A percentile compares a stretch with the other conserved stretches of the same genome.
phyloP scores from a whole-genome alignment of 2,329 filamentous ascomycete species.

The Falciphora oryzae region DNA sequence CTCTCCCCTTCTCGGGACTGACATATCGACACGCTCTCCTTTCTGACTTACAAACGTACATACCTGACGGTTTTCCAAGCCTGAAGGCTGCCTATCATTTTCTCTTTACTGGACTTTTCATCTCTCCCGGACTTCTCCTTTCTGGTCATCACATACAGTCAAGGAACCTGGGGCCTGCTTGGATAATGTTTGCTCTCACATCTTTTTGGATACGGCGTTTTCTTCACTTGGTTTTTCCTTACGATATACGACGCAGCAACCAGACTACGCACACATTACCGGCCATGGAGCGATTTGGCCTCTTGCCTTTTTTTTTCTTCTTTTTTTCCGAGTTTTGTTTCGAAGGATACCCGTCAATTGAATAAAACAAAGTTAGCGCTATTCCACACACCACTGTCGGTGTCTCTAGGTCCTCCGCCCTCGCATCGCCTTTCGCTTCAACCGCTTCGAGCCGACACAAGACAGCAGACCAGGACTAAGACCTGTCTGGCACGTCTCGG shows the following conservation, averaged over 20 bases:
- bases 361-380: conserved; percentile 1
- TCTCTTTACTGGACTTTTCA: neutral
- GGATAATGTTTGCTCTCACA: neutral
- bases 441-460: too few species aligned
- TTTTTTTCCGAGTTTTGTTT: neutral
- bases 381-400: too few species aligned
- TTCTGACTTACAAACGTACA: neutral
- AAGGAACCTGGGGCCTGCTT: neutral
- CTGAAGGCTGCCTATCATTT: neutral
- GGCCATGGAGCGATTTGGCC: neutral
- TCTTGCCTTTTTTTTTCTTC: neutral
- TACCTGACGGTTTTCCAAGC: too few species aligned
- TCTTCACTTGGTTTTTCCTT: neutral
- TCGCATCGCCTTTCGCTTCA: too few species aligned
- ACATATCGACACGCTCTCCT: neutral
- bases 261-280: neutral
- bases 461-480: too few species aligned
- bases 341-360: conserved; percentile 6
- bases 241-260: conserved; percentile 4
- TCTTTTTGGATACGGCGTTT: neutral
- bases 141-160: neutral
- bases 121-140: neutral
- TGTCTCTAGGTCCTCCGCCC: too few species aligned
- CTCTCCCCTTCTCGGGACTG: neutral
- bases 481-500: too few species aligned